A percentile compares a stretch with the other conserved stretches of the same genome.
Evolutionary conservation across 345 rosid species (phyloP).

Genomic region (Boechera divaricarpa): DNA sequence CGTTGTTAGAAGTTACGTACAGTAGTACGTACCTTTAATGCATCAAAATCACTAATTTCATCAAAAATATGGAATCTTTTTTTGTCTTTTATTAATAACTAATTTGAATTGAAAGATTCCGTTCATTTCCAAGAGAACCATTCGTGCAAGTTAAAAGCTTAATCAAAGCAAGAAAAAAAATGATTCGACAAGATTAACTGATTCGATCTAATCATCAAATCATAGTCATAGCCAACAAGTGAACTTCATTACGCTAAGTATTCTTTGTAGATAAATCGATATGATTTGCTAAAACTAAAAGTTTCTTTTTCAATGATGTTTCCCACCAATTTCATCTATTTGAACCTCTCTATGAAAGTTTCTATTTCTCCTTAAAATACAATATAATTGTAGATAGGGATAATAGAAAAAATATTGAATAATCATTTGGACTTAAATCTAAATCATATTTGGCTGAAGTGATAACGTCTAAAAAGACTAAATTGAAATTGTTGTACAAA

Average conservation of each 20-base stretch:
- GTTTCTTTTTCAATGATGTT: conserved; percentile 35
- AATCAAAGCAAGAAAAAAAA: background rate
- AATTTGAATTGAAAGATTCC: conserved; percentile 36
- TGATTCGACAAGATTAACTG: conserved; percentile 26
- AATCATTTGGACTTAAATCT: conserved; percentile 9
- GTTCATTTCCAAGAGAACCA: conserved; percentile 26
- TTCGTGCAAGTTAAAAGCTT: conserved; percentile 43
- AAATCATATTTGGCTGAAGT: conserved; percentile 20
- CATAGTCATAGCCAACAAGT: conserved; percentile 38
- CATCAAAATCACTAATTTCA: conserved; percentile 22
- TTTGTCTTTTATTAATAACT: conserved; percentile 26
- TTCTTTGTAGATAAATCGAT: conserved; percentile 31
- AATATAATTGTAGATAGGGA: conserved; percentile 4
- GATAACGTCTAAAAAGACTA: conserved; percentile 21
- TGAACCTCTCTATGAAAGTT: conserved; percentile 19
- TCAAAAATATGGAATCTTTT: conserved; percentile 35
- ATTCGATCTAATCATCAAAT: conserved; percentile 29
- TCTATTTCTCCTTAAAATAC: background rate
- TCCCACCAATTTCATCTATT: conserved; percentile 25
- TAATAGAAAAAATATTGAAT: background rate
- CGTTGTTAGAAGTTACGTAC: background rate
- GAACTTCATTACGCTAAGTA: conserved; percentile 42
- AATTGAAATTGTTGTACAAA: background rate
- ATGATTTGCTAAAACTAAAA: conserved; percentile 27
- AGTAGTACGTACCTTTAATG: conserved; percentile 3